Percentiles rank a stretch among this genome's conserved stretches.
These are phyloP conservation scores for Fusarium hostae DNA, from an alignment of 2,329 filamentous ascomycete genomes.

Conservation along the genomic window DNA sequence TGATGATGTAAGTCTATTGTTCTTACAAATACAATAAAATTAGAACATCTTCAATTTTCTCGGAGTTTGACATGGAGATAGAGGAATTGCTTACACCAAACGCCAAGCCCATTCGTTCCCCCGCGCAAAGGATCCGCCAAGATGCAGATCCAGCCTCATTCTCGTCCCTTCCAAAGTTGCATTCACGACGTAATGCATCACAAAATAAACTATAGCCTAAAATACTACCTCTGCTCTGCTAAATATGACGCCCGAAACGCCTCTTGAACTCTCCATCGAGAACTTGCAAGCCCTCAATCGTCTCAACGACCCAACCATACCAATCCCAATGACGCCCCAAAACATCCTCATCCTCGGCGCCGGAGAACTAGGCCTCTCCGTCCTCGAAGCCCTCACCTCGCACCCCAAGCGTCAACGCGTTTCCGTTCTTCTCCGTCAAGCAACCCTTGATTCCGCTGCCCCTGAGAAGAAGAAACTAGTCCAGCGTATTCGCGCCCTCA, in stretches of 20 bases:
- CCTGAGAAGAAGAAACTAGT: slow-evolving; percentile 51
- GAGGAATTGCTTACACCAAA: neutral
- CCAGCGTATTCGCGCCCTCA: slow-evolving; percentile 50
- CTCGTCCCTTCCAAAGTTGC: neutral
- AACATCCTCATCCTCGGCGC: slow-evolving; percentile 70
- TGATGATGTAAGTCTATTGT: neutral
- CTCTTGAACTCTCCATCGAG: slow-evolving; percentile 42
- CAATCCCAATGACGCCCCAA: slow-evolving; percentile 36
- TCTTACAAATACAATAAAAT: neutral
- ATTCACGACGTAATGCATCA: slow-evolving; percentile 6
- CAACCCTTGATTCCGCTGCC: slow-evolving; percentile 55
- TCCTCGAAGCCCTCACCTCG: slow-evolving; percentile 61
- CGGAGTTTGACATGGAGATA: slow-evolving; percentile 30
- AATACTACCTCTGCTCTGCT: neutral
- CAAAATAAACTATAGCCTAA: slow-evolving; percentile 30
- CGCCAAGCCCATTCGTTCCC: slow-evolving; percentile 2
- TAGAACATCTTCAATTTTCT: neutral
- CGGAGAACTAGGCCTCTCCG: slow-evolving; percentile 71
- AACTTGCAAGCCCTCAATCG: slow-evolving; percentile 42
- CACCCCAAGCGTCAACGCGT: slow-evolving; percentile 58
- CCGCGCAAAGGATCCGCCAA: neutral
- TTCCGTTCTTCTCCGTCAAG: slow-evolving; percentile 64
- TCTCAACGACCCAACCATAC: slow-evolving; percentile 34
- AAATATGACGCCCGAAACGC: slow-evolving; percentile 33
- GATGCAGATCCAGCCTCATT: slow-evolving; percentile 4